Evolutionary conservation across 2,329 filamentous ascomycete genomes (phyloP), one percentile per base, ranked within the genome.

Genomic region (Aspergillus pseudotamarii): DNA sequence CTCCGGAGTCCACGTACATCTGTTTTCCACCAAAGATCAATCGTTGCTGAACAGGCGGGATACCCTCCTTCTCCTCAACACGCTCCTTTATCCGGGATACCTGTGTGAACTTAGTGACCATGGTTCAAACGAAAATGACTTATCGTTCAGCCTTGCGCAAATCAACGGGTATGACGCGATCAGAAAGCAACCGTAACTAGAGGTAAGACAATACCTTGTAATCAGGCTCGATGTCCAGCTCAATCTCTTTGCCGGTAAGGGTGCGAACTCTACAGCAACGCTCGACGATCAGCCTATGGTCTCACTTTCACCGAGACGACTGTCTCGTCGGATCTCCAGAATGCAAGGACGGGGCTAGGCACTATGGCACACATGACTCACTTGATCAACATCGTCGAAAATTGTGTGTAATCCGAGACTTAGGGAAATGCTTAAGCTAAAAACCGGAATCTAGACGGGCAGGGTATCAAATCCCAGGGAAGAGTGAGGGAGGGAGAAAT

Each of bases 51-150:
- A 95, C 93, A 1, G 95, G 95, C 50, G 95, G 94, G 73, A 99
- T 99, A 62, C 95, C 95, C 78, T 98, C 95, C 82, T 98, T 98
- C 84, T 99, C 95, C 81, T 99, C 95, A 61, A 99, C 95, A 74
- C 94, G 94, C 82, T 98, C 95, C 86, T 99, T 99, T 85, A 99
- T 98, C 79, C 94, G 89, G 46, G 91, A 90, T 71, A 98, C 92
- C 93, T 96, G 69, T 26, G 14, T 38, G 11, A 4, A 28, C 14
- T 55, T 55, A 54, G 8, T 34, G 23, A 38, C 9, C 12, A 12
- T 43, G 36, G 9, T 19, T 38, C 43, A 26, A 23, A 6, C 8
- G 12, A 43, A 23, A 14, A 26, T 21, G 21, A 46, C n/a, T 48
- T 16, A 28, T 53, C 10, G 32, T 54, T n/a, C 50, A 8, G 59